Evolutionary conservation across 1,139 yeast genomes (phyloP), one percentile per base, ranked within the genome.

Genomic region (Hemisphaericaspora xylanilytica): DNA sequence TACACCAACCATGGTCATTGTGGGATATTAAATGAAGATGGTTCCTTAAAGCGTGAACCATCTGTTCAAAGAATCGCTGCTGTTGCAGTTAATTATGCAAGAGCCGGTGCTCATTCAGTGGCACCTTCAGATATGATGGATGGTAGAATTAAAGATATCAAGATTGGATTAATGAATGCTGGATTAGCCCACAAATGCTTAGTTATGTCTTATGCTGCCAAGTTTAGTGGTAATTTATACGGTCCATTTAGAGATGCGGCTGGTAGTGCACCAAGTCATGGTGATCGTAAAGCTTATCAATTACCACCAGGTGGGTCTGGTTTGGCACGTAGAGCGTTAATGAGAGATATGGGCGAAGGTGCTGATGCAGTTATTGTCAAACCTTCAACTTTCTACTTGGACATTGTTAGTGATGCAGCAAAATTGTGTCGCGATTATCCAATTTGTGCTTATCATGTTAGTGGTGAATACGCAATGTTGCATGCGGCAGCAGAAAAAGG

Each of bases 171-270:
- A 32, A 80, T 92, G 39, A 80, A 80, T 35, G 90, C 86, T n/a
- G 84, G 82, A 15, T 63, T 92, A 42, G 96, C 96, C 18, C 95
- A 92, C 64, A 81, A 83, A 58, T 82, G 90, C 41, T 79, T 92
- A 70, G 80, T 92, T 32, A 84, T 94, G 87, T 85, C 96, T 4
- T 92, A 92, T 64, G 79, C 96, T 16, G 98, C 98, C 41, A 92
- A 92, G 61, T 92, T 94, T 59, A 73, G 89, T 44, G 97, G 97
- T 22, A 79, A 81, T 46, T 69, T 94, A 40, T 92, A 94, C 58
- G 99, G 99, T 0, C 99, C 99, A 3, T 92, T 92, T 70, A 75
- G 99, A 60, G 98, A 92, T 51, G 97, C 97, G 26, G 98, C 97
- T 5, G 95, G 95, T 27, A 84, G 95, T 38, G 73, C 82, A 4